Evolutionary conservation across 768 basidiomycete genomes (phyloP).

Genomic region (Macrocybe gigantea): DNA sequence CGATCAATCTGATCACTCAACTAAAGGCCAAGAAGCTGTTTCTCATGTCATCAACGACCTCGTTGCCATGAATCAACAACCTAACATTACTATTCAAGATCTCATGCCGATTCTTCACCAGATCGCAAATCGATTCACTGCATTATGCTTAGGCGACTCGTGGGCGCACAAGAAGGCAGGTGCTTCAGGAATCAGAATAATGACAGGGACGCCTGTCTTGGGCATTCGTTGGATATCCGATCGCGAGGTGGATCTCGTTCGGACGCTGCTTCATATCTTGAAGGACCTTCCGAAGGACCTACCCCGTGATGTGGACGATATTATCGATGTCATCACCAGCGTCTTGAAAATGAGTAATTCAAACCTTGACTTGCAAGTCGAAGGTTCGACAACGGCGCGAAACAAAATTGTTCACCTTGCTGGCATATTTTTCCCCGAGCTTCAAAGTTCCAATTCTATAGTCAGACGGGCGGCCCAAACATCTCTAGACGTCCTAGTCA

Average conservation of each 20-base stretch:
- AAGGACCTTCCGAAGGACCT: constrained; percentile 93
- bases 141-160: constrained; percentile 85
- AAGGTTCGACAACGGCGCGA: constrained; percentile 36
- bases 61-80: constrained; percentile 44
- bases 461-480: constrained; percentile 82
- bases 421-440: constrained; percentile 82
- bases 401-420: constrained; percentile 63
- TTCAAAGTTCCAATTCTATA: constrained; percentile 79
- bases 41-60: constrained; percentile 62
- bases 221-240: constrained; percentile 78
- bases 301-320: constrained; percentile 73
- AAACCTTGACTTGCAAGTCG: constrained; percentile 38
- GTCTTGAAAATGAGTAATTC: constrained; percentile 59
- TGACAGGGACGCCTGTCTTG: constrained; percentile 66
- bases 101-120: constrained; percentile 70
- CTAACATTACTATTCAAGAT: constrained; percentile 44
- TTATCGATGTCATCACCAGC: constrained; percentile 67
- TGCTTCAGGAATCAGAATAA: constrained; percentile 76
- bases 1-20: constrained; percentile 53
- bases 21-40: constrained; percentile 56
- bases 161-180: constrained; percentile 91
- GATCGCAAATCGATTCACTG: constrained; percentile 75
- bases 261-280: constrained; percentile 84
- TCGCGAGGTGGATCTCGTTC: constrained; percentile 84
- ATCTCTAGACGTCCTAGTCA: constrained; percentile 73